Base-by-base conservation (phyloP, 164 flowering plant genomes). In the Chimonanthus praecox region DNA sequence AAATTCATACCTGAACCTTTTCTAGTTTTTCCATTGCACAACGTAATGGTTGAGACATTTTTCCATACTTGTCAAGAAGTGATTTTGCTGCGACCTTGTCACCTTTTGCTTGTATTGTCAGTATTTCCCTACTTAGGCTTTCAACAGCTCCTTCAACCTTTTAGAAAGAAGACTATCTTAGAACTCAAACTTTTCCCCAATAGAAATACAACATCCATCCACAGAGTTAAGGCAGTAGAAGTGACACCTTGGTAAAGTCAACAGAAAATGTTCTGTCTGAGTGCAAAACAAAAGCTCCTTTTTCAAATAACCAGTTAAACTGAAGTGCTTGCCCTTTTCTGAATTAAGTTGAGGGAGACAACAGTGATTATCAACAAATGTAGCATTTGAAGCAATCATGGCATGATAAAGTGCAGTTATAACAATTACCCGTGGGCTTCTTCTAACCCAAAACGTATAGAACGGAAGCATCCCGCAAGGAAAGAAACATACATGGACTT, bases 301-400 rank as follows among this genome's bases (percentile, higher is more conserved):
- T 91, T 81, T 92, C 94, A 70, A 86, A 88, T 73, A 92, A 81
- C 91, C 94, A 94, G 79, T 94, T 94, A 65, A 94, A 94, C 82
- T 92, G 97, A 82, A 94, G 75, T 13, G 98, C 98, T 80, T 91
- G 97, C 54, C 98, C 98, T 85, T 94, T 94, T 18, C 98, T 94
- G 88, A 18, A 69, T 71, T 33, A 33, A 33, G 33, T 0, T 75
- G 54, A 71, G 65, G 33, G 33, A 70, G 60, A 47, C 74, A 67
- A 70, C 2, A 66, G 4, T 67, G 58, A 60, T 61, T 43, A 49
- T 75, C 45, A 70, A 68, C 3, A 49, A 13, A 49, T 63, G 43
- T 33, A n/a, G 47, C 44, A 64, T 4, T 54, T 54, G 60, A 54
- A 43, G 46, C 46, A n/a, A 58, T 71, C 13, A 58, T 49, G 54